Base-by-base conservation (phyloP, 2,329 filamentous ascomycete genomes). In the Arthrobotrys conoides region DNA sequence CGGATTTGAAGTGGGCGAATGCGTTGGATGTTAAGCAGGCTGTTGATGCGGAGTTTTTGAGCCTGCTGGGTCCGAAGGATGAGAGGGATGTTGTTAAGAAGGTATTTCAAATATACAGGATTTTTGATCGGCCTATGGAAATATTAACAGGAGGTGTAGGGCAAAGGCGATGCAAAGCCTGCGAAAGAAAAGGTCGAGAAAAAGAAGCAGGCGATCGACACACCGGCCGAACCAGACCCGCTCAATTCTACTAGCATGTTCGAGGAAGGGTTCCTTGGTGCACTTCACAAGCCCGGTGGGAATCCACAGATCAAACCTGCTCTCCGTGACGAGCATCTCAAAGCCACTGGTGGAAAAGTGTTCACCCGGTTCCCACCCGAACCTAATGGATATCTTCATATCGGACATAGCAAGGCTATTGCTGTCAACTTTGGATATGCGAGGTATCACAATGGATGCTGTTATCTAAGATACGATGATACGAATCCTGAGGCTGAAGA, bases 401-500 rank as follows among this genome's bases (percentile, higher is more conserved):
- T 98, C 81, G 95, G 95, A 20, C 96, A 98, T 84, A 92, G 92
- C 81, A 98, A 98, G 86, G 95, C 96, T 22, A 97, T 98, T 84
- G 92, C 93, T 0, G 90, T 98, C 84, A 97, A 98, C 85, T 98
- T 98, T 85, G 95, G 95, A 5, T 98, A 97, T 84, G 95, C 96
- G 14, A 90, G 89, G 83, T 90, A 91, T 83, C 92, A 97, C 83
- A 92, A 91, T 41, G 95, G 95, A 75, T 87, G 91, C 79, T 92
- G 90, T 84, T 91, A 91, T 83, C 85, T 94, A 79, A 89, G 95
- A 82, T 97, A 93, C 84, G 96, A 98, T 84, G 96, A 98, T 82
- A 98, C 96, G 14, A 98, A 98, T 84, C 96, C 96, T 0, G 93
- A 94, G 80, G 93, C 92, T 57, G 96, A 98, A 84, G 92, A 97